Evolutionary conservation across 2,329 filamentous ascomycete species (phyloP).

Genomic region (Fusarium devonianum): DNA sequence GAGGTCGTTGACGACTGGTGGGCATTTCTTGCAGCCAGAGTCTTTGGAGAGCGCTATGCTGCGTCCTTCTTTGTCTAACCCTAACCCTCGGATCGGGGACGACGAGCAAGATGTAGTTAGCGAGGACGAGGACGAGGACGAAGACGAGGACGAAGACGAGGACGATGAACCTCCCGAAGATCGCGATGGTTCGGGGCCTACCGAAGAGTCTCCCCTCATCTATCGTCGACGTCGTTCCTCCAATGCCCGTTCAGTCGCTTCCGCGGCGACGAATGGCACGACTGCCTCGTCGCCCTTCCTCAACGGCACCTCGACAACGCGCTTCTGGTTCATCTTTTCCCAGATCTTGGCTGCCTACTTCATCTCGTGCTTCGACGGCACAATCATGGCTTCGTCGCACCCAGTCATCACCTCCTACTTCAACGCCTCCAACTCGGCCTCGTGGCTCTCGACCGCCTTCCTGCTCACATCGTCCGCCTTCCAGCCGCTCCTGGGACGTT

Average conservation of each 20-base stretch:
- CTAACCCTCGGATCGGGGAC: constrained; percentile 26
- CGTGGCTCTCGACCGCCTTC: constrained; percentile 83
- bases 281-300: constrained; percentile 47
- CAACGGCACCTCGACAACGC: constrained; percentile 54
- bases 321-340: constrained; percentile 70
- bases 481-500: constrained; percentile 75
- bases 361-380: constrained; percentile 74
- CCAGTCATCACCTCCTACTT: constrained; percentile 85
- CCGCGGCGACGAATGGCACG: constrained; percentile 12
- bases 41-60: constrained; percentile 51
- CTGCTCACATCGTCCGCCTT: constrained; percentile 78
- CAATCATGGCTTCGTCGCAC: constrained; percentile 82
- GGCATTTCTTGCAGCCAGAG: constrained; percentile 53
- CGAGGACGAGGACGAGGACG: constrained; percentile 16
- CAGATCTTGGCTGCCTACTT: constrained; percentile 66
- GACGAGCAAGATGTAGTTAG: constrained; percentile 17
- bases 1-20: constrained; percentile 49
- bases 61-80: constrained; percentile 32
- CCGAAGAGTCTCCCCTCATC: constrained; percentile 42
- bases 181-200: constrained; percentile 8
- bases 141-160: constrained; percentile 19
- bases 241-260: constrained; percentile 25
- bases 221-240: constrained; percentile 22
- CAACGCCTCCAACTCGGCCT: constrained; percentile 77
- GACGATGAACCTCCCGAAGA: constrained; percentile 17